Evolutionary conservation across 1,284 basidiomycete species (phyloP), one percentile per base, ranked within the genome.

Genomic region (Rhodotorula sp.): DNA sequence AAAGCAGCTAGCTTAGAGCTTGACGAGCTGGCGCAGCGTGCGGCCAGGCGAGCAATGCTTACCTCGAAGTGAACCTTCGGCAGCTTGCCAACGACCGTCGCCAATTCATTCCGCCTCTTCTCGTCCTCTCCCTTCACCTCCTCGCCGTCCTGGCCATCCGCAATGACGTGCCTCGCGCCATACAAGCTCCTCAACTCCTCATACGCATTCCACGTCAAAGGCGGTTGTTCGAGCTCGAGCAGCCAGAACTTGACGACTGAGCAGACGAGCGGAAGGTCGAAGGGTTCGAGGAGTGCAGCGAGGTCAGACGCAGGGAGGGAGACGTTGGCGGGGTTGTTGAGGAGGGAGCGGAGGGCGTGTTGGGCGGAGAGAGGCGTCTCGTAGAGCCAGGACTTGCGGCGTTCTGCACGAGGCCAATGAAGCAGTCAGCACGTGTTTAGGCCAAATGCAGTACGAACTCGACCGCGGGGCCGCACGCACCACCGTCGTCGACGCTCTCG

Each of bases 171-270:
- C 32, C 72, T 49, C 19, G 48, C 59, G 2, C 73, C 72, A 54
- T 75, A 77, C 34, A 74, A 24, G 5, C 30, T 34, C 17, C 70
- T 68, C n/a, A 76, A 36, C 44, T 78, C 76, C 27, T 72, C 71
- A 44, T 77, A 78, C 30, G 70, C 63, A 8, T 58, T n/a, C 36
- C 51, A 75, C 34, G 61, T 54, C 49, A 75, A 56, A 15, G 71
- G 55, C 4, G 74, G 67, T 5, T 63, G 47, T 17, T 76, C 74
- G 32, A 78, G 70, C 53, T 77, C 77, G n/a, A 78, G 68, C 5
- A 77, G 66, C 66, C 72, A 78, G 4, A 78, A 67, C 66, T 78
- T 78, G 58, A 73, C 56, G 11, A 64, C 61, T n/a, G 67, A 60
- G 34, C 71, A 76, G 24, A 76, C 59, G 55, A 75, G 62, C 30